Percentiles rank a stretch among this genome's conserved stretches.
phyloP scores from a whole-genome alignment of 2,329 filamentous ascomycete genomes.

The Curvularia sp. region DNA sequence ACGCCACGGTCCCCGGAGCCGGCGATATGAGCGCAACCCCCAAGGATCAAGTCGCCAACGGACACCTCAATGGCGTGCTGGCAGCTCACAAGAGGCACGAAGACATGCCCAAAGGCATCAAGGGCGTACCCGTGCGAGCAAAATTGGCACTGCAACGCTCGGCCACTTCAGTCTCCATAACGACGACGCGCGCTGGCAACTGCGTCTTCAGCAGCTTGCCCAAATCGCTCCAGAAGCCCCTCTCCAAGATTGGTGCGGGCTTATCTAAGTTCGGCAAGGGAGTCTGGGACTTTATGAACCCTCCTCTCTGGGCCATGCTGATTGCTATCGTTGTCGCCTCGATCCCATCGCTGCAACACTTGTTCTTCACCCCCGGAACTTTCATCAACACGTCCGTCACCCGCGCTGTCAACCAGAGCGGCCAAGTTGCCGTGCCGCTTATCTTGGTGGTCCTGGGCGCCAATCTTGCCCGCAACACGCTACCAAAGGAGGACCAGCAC shows the following conservation, averaged over 20 bases:
- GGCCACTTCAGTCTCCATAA: slow-evolving; percentile 31
- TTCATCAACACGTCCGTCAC: slow-evolving; percentile 95
- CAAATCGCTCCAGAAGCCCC: slow-evolving; percentile 57
- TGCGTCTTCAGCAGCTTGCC: slow-evolving; percentile 61
- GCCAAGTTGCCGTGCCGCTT: slow-evolving; percentile 89
- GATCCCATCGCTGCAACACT: slow-evolving; percentile 77
- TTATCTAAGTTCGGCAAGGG: slow-evolving; percentile 66
- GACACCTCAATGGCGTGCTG: slow-evolving; percentile 44
- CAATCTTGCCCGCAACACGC: slow-evolving; percentile 90
- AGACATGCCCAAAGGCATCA: slow-evolving; percentile 42
- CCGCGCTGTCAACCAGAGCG: slow-evolving; percentile 82
- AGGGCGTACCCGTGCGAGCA: slow-evolving; percentile 44
- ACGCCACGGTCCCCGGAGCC: slow-evolving; percentile 50
- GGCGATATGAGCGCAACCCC: slow-evolving; percentile 50
- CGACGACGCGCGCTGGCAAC: slow-evolving; percentile 42
- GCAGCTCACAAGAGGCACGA: slow-evolving; percentile 28
- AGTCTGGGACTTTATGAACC: slow-evolving; percentile 96
- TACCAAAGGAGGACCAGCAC: slow-evolving; percentile 68
- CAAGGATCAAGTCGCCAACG: slow-evolving; percentile 47
- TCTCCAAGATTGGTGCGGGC: slow-evolving; percentile 54
- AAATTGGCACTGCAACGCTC: slow-evolving; percentile 29
- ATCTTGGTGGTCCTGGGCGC: slow-evolving; percentile 95
- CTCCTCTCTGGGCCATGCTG: slow-evolving; percentile 96
- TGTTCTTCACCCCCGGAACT: slow-evolving; percentile 88
- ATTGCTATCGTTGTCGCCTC: slow-evolving; percentile 89